These are phyloP conservation scores for Thielaviopsis musarum DNA, from an alignment of 2,329 filamentous ascomycete genomes.

Conservation along the genomic window DNA sequence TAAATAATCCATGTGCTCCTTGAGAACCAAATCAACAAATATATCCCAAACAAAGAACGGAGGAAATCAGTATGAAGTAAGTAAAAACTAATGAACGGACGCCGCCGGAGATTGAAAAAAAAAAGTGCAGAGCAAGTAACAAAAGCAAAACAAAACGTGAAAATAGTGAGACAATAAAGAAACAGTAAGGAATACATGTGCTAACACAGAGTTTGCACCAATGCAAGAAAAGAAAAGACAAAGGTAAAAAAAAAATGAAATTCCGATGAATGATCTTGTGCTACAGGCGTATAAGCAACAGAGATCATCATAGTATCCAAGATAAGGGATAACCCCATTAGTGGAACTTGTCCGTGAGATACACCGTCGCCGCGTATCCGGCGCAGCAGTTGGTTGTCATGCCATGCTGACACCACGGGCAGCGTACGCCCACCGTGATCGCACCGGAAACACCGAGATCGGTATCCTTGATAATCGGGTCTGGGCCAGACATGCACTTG, in stretches of 20 bases:
- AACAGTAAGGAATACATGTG: no score
- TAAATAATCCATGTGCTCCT: background rate
- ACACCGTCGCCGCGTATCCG: slow-evolving; percentile 49
- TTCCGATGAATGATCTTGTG: background rate
- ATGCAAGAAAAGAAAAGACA: background rate
- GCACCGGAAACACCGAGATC: slow-evolving; percentile 35
- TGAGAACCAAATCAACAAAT: background rate
- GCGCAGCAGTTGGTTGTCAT: slow-evolving; percentile 55
- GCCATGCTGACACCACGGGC: slow-evolving; percentile 55
- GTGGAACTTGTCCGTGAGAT: slow-evolving; percentile 47
- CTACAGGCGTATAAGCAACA: background rate
- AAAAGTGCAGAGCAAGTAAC: background rate
- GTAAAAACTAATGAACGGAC: background rate
- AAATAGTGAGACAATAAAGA: background rate
- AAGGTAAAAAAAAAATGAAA: background rate
- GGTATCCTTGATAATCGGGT: slow-evolving; percentile 34
- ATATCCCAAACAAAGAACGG: background rate
- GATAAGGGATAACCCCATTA: slow-evolving; percentile 13
- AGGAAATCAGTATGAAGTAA: background rate
- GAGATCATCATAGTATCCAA: background rate
- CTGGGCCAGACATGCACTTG: slow-evolving; percentile 45
- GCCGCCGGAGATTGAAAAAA: background rate
- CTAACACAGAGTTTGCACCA: background rate
- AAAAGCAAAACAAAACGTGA: background rate
- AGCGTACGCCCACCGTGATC: slow-evolving; percentile 45